Conservation (phyloP, 352 stramenopile genomes). For the Phytopythium kandeliae region DNA sequence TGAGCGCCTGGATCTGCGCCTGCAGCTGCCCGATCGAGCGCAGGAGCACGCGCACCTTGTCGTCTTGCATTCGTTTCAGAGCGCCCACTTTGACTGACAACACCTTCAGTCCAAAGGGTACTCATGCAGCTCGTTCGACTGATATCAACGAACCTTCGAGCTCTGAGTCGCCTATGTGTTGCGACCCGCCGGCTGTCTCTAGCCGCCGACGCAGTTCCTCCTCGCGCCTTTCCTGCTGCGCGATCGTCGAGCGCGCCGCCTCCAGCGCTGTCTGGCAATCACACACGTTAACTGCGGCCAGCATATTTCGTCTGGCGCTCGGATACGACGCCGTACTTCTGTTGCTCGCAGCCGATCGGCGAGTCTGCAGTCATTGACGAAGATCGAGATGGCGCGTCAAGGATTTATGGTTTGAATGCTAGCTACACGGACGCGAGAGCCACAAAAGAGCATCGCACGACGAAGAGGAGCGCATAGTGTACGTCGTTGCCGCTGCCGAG, state of each 20-base stretch:
- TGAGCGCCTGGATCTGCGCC: constrained; percentile 62
- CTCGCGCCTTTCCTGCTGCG: constrained; percentile 53
- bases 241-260: constrained; percentile 50
- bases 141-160: constrained; percentile 27
- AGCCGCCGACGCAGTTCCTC: constrained; percentile 50
- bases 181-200: no score
- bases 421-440: no score
- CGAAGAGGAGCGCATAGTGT: no score
- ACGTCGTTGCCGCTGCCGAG: background rate
- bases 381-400: no score
- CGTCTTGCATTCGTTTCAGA: constrained; percentile 59
- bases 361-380: constrained; percentile 25
- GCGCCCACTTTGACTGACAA: constrained; percentile 52
- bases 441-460: no score
- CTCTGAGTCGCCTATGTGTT: constrained; percentile 29
- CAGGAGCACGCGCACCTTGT: constrained; percentile 83
- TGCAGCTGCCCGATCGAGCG: constrained; percentile 82
- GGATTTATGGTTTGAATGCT: no score
- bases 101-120: background rate
- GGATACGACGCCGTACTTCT: constrained; percentile 34
- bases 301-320: no score
- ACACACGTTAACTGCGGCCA: background rate
- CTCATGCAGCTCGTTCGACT: no score
- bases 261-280: constrained; percentile 35
- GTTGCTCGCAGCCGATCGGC: constrained; percentile 43